Evolutionary conservation across 352 stramenopile genomes (phyloP).

Genomic region (Phytophthora quininea): DNA sequence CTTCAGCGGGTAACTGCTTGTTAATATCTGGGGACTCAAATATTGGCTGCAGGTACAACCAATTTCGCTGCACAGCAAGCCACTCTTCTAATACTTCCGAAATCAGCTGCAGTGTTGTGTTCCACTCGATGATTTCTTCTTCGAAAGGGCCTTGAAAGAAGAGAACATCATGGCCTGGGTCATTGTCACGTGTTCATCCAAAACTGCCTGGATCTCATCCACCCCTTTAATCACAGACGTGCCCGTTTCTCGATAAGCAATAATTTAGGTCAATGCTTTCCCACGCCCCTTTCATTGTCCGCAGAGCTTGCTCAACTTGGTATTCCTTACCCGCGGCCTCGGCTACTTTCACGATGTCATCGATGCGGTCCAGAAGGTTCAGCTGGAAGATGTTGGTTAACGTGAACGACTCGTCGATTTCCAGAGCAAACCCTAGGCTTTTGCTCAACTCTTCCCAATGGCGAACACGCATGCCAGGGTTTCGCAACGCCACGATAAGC

Average conservation of each 20-base stretch:
- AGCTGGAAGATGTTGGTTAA: slow-evolving; percentile 87
- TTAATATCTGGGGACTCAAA: slow-evolving; percentile 97
- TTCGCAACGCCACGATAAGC: slow-evolving; percentile 90
- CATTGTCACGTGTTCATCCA: slow-evolving; percentile 97
- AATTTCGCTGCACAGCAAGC: slow-evolving; percentile 94
- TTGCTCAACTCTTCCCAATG: slow-evolving; percentile 94
- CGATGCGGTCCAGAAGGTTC: slow-evolving; percentile 85
- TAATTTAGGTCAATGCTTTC: slow-evolving; percentile 91
- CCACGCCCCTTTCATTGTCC: slow-evolving; percentile 94
- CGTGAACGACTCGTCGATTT: slow-evolving; percentile 91
- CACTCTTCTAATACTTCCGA: slow-evolving; percentile 95
- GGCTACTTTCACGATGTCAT: slow-evolving; percentile 92
- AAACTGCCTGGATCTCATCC: slow-evolving; percentile 93
- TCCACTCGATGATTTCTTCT: slow-evolving; percentile 94
- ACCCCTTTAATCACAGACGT: slow-evolving; percentile 95
- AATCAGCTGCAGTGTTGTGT: slow-evolving; percentile 89
- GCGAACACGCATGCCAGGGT: slow-evolving; percentile 93
- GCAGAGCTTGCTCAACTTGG: slow-evolving; percentile 92
- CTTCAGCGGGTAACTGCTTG: slow-evolving; percentile 94
- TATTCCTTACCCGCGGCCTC: slow-evolving; percentile 96
- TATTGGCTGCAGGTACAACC: slow-evolving; percentile 96
- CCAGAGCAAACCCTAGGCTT: slow-evolving; percentile 71
- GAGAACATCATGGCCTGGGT: slow-evolving; percentile 97
- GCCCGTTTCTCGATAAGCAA: slow-evolving; percentile 92
- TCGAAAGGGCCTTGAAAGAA: slow-evolving; percentile 95